Evolutionary conservation across 169 alveolate genomes (phyloP).

Genomic region (Toxoplasma gondii): DNA sequence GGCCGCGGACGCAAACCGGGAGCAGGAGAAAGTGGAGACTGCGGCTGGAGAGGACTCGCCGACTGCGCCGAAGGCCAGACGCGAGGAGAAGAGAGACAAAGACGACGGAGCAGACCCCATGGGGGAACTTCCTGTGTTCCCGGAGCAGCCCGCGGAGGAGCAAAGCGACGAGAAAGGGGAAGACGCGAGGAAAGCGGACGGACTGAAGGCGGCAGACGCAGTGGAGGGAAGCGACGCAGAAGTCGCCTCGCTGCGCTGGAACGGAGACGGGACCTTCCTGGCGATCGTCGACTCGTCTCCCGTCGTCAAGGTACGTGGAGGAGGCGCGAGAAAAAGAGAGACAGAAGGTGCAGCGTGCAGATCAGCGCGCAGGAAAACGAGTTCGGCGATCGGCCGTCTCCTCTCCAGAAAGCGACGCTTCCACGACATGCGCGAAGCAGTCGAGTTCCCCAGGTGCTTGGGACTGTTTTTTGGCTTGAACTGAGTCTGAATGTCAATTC

Average conservation of each 20-base stretch:
- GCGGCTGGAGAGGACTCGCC: too few species aligned
- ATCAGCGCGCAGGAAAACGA: not conserved
- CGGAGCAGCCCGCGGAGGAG: not conserved
- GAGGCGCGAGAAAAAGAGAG: not conserved
- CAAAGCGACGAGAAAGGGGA: not conserved
- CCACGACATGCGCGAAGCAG: too few species aligned
- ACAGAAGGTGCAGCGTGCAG: not conserved
- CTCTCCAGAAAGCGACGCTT: too few species aligned
- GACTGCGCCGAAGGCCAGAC: not conserved
- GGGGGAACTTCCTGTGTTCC: not conserved
- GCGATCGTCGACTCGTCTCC: conserved; percentile 55
- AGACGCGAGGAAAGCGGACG: not conserved
- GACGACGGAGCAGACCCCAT: not conserved
- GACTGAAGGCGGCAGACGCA: not conserved
- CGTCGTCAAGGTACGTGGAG: conserved; percentile 43
- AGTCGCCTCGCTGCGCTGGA: conserved; percentile 62
- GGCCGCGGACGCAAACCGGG: not conserved
- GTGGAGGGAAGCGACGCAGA: conserved; percentile 25
- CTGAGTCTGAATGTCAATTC: too few species aligned
- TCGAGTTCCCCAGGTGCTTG: too few species aligned
- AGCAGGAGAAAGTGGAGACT: not conserved
- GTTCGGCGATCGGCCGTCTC: too few species aligned
- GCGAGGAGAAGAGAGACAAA: not conserved
- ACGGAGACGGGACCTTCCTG: conserved; percentile 19
- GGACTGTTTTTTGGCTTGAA: too few species aligned